Evolutionary conservation across 2,329 filamentous ascomycete species (phyloP).

Genomic region (Diaporthe aspalathi): DNA sequence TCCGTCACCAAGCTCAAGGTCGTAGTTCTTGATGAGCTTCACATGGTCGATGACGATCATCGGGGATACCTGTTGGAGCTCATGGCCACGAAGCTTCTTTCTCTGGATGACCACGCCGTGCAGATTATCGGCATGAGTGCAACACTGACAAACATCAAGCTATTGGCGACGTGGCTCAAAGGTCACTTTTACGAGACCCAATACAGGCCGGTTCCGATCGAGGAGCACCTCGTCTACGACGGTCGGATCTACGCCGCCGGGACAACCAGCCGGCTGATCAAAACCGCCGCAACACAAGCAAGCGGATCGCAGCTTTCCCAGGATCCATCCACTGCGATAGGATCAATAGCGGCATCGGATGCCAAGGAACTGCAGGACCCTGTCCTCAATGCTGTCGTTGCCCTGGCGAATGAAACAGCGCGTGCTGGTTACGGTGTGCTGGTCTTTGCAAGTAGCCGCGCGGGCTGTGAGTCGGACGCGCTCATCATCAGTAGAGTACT

Average conservation of each 20-base stretch:
- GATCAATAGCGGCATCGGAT: conserved; percentile 64
- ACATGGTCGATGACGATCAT: conserved; percentile 83
- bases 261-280: conserved; percentile 68
- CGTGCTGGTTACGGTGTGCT: conserved; percentile 76
- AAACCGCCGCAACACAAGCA: conserved; percentile 66
- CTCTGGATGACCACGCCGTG: conserved; percentile 69
- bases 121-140: conserved; percentile 86
- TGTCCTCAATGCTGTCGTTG: conserved; percentile 76
- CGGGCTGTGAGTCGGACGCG: conserved; percentile 76
- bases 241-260: conserved; percentile 73
- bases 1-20: conserved; percentile 72
- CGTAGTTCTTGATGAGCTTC: conserved; percentile 81
- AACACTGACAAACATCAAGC: conserved; percentile 79
- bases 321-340: conserved; percentile 53
- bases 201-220: conserved; percentile 80
- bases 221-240: conserved; percentile 80
- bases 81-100: conserved; percentile 78
- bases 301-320: conserved; percentile 42
- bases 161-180: conserved; percentile 76
- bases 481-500: conserved; percentile 74
- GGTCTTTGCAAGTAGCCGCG: conserved; percentile 78
- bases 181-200: conserved; percentile 79
- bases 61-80: conserved; percentile 81
- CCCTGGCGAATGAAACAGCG: conserved; percentile 76
- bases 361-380: conserved; percentile 73